These are phyloP conservation scores for Trypanosoma rangeli DNA, from an alignment of 208 protist species.

Conservation along the genomic window DNA sequence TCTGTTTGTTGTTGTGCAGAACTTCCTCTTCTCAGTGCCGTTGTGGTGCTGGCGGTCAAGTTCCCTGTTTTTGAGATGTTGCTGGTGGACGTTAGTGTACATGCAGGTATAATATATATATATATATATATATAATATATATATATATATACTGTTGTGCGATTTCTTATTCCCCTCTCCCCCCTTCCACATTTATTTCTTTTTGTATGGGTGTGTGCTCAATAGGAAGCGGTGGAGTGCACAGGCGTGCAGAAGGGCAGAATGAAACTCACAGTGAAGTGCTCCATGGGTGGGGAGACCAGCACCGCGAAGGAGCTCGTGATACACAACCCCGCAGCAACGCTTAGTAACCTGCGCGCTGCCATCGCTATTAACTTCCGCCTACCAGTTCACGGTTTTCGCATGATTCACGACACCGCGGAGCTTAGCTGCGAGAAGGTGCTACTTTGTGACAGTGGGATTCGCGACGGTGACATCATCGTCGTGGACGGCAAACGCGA, in stretches of 20 bases:
- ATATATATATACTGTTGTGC: background rate
- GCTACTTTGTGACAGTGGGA: slow-evolving; percentile 56
- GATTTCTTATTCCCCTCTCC: background rate
- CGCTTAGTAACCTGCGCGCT: slow-evolving; percentile 69
- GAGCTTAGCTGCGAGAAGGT: slow-evolving; percentile 69
- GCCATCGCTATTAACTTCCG: slow-evolving; percentile 75
- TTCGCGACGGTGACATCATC: slow-evolving; percentile 70
- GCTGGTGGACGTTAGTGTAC: background rate
- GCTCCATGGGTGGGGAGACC: slow-evolving; percentile 39
- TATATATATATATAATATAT: slow-evolving; percentile 14
- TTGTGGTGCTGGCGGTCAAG: background rate
- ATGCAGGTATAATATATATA: slow-evolving; percentile 9
- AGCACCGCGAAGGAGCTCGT: slow-evolving; percentile 65
- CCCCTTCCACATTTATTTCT: slow-evolving; percentile 7
- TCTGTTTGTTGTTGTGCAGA: background rate
- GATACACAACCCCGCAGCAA: slow-evolving; percentile 73
- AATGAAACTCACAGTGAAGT: slow-evolving; percentile 76
- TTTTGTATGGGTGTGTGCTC: background rate
- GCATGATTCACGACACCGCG: slow-evolving; percentile 30
- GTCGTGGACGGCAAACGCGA: slow-evolving; percentile 41
- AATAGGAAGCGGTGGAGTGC: background rate
- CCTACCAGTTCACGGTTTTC: slow-evolving; percentile 54
- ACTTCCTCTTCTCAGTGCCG: background rate
- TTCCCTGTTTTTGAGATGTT: background rate
- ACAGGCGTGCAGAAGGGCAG: background rate